Base-by-base conservation (phyloP, 306 rosid species). In the Casuarina glauca region DNA sequence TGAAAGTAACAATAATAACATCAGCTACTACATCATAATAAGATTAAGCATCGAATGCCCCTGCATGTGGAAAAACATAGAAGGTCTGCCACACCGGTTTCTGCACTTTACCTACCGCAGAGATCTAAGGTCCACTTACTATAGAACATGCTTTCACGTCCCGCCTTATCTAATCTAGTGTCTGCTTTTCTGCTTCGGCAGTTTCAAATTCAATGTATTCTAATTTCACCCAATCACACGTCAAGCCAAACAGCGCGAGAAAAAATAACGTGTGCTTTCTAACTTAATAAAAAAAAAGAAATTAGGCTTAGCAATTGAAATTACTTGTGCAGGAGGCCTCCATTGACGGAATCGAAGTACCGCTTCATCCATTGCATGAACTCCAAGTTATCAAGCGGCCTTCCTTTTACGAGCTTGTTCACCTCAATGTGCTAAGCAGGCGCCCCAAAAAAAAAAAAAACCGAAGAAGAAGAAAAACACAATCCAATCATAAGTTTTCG, bases 301-400 rank as follows among this genome's bases (percentile, higher is more conserved):
- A 38, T 26, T 11, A 17, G 35, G 1, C 62, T 6, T 6, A 2
- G 39, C 19, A 75, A 58, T 35, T 43, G 8, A 4, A 68, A 52
- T 75, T 81, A 95, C 99, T 17, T 78, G 55, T 79, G 79, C 63
- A 72, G 45, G 76, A 43, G 69, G 52, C 96, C 93, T 2, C 93
- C 89, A 74, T 83, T 86, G 72, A 89, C 85, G 0, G 99, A 91
- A 81, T 95, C 99, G 41, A 97, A 93, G 89, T 93, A 95, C 45
- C 94, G 73, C 80, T 95, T 95, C 97, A 95, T 81, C 99, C 99
- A 95, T 66, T 93, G 99, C 96, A 93, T 95, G 86, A 95, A 91
- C 82, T 95, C 99, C 82, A 95, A 71, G 81, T 95, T 95, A 79
- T 95, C 97, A 50, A 95, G 87, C 4, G 99, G 96, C 74, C 97